Evolutionary conservation across 2,329 filamentous ascomycete genomes (phyloP).

Genomic region (Mariannaea elegans): DNA sequence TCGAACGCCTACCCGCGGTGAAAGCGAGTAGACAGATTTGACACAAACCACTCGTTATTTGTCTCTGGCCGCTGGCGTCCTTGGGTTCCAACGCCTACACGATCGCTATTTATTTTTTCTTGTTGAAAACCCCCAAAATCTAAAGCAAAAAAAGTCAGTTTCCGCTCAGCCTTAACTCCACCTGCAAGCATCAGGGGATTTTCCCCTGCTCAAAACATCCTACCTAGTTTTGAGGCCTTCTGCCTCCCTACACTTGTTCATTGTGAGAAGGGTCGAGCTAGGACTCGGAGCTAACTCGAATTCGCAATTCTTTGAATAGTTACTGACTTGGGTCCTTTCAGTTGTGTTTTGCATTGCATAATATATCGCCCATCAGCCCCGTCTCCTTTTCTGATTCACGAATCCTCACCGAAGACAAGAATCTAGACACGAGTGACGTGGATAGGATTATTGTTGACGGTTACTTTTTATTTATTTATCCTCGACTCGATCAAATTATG

Average conservation of each 20-base stretch:
- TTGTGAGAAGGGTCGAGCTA: neutral
- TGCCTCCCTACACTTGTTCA: neutral
- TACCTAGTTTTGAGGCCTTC: neutral
- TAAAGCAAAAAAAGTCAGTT: slow-evolving; percentile 37
- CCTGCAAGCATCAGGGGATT: slow-evolving; percentile 17
- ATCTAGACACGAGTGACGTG: slow-evolving; percentile 22
- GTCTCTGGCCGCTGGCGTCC: slow-evolving; percentile 66
- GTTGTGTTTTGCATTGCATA: slow-evolving; percentile 26
- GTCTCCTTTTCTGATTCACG: neutral
- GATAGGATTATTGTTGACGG: slow-evolving; percentile 33
- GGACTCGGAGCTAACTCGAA: neutral
- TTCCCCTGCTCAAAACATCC: neutral
- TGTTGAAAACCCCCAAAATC: slow-evolving; percentile 28
- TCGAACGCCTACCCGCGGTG: slow-evolving; percentile 52
- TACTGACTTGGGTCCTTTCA: slow-evolving; percentile 9
- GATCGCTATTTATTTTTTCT: slow-evolving; percentile 47
- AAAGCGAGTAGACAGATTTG: slow-evolving; percentile 54
- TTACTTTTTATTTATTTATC: slow-evolving; percentile 15
- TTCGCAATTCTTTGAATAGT: neutral
- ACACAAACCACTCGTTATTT: slow-evolving; percentile 51
- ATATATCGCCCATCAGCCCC: slow-evolving; percentile 25
- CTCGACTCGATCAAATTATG: slow-evolving; percentile 63
- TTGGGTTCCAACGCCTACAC: slow-evolving; percentile 50
- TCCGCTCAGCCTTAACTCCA: slow-evolving; percentile 12
- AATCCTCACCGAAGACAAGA: slow-evolving; percentile 26